Conservation (phyloP, 2,329 filamentous ascomycete species). For the Clonostachys rosea region DNA sequence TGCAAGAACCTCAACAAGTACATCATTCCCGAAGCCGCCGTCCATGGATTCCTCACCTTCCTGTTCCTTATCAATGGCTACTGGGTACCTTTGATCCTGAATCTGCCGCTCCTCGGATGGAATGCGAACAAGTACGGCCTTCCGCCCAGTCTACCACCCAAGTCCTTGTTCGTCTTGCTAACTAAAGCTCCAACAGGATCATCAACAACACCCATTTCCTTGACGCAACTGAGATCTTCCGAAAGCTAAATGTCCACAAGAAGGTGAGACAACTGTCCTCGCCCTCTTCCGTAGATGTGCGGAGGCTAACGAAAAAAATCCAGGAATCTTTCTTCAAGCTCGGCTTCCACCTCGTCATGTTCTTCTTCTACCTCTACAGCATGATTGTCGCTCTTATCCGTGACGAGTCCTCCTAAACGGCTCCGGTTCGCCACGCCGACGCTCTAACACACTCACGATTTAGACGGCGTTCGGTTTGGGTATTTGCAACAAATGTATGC, state of each 20-base stretch:
- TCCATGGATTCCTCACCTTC: conserved; percentile 93
- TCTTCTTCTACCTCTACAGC: conserved; percentile 99
- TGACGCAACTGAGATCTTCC: conserved; percentile 98
- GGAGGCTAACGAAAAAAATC: conserved; percentile 11
- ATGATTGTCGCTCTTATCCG: conserved; percentile 96
- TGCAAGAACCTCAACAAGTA: conserved; percentile 99
- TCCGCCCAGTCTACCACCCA: neutral
- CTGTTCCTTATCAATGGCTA: conserved; percentile 98
- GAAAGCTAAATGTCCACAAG: conserved; percentile 98
- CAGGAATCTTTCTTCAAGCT: conserved; percentile 99
- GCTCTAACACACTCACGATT: too few relatives aligned
- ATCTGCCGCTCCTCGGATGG: conserved; percentile 86
- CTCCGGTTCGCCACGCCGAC: neutral
- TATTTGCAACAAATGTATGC: too few relatives aligned
- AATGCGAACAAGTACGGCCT: conserved; percentile 91
- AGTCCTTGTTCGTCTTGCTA: neutral
- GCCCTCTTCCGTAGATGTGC: neutral
- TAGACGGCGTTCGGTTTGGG: too few relatives aligned
- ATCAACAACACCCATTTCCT: conserved; percentile 95
- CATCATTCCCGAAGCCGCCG: conserved; percentile 96
- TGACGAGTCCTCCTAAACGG: conserved; percentile 77
- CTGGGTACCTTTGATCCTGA: conserved; percentile 90
- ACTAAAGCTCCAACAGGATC: conserved; percentile 56
- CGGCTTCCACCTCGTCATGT: conserved; percentile 97
- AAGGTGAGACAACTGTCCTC: conserved; percentile 58